These are phyloP conservation scores for Thelonectria rubi DNA, from an alignment of 2,329 filamentous ascomycete species.

Conservation along the genomic window DNA sequence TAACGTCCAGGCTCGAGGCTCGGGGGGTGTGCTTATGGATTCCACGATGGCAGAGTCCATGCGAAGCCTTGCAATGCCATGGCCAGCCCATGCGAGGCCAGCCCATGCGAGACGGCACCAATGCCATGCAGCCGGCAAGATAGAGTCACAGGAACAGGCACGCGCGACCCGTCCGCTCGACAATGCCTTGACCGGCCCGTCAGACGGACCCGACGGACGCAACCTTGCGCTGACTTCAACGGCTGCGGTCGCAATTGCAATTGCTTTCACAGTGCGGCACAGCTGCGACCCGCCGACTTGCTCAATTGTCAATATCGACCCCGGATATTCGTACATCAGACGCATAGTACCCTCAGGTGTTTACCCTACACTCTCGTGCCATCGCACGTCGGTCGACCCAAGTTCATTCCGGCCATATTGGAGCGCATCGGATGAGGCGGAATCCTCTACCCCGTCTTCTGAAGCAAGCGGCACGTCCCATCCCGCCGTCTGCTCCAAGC, in stretches of 20 bases:
- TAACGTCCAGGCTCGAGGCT: slow-evolving; percentile 1
- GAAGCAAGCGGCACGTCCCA: slow-evolving; percentile 36
- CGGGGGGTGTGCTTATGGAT: slow-evolving; percentile 32
- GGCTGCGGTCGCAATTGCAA: slow-evolving; percentile 20
- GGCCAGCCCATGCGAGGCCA: no score
- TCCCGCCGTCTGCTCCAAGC: slow-evolving; percentile 30
- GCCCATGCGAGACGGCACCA: no score
- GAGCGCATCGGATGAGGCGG: slow-evolving; percentile 4
- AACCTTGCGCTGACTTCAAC: slow-evolving; percentile 24
- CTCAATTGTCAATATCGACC: background rate
- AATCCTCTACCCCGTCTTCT: background rate
- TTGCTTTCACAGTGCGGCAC: slow-evolving; percentile 1
- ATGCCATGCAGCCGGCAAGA: slow-evolving; percentile 19
- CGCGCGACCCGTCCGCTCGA: background rate
- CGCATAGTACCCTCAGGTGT: no score
- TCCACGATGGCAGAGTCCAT: slow-evolving; percentile 1
- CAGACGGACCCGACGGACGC: slow-evolving; percentile 18
- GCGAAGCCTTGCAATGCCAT: no score
- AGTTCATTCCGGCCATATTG: slow-evolving; percentile 11
- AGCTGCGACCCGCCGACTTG: background rate
- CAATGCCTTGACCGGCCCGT: slow-evolving; percentile 2
- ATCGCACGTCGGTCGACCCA: background rate
- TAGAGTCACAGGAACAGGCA: background rate
- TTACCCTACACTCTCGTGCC: background rate
- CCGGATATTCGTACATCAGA: no score